phyloP scores from a whole-genome alignment of 73 alveolate genomes.

The Stentor coeruleus region DNA sequence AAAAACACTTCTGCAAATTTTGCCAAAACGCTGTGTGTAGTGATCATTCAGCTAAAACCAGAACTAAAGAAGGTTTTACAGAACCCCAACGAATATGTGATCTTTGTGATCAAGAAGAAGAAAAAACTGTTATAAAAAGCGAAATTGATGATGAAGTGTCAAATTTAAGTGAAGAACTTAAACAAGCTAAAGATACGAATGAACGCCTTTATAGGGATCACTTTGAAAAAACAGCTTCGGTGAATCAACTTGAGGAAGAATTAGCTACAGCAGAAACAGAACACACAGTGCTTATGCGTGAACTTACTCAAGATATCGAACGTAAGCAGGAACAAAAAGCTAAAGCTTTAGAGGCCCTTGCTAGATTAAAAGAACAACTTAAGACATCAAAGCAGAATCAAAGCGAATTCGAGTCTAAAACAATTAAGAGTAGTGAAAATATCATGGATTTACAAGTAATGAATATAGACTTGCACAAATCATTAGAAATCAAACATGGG shows the following conservation, averaged over 20 bases:
- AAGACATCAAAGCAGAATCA: background rate
- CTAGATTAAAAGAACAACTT: background rate
- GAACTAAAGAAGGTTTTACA: background rate
- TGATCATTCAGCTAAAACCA: constrained; percentile 5
- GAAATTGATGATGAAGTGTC: background rate
- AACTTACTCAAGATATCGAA: background rate
- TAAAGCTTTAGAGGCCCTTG: background rate
- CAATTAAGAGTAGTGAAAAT: background rate
- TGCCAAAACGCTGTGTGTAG: constrained; percentile 18
- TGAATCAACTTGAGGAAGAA: constrained; percentile 9
- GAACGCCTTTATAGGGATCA: constrained; percentile 7
- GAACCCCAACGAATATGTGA: constrained; percentile 25
- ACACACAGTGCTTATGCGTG: background rate
- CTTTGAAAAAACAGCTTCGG: constrained; percentile 18
- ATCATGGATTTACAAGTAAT: background rate
- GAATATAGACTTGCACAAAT: too few species aligned
- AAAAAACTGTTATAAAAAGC: background rate
- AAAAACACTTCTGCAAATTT: constrained; percentile 16
- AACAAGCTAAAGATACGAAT: background rate
- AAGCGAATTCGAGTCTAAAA: background rate
- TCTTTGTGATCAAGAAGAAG: constrained; percentile 21
- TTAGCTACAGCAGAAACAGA: background rate
- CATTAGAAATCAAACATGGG: background rate
- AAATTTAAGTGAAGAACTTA: background rate
- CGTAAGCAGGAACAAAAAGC: background rate